Conservation (phyloP, 805 yeast species). For the Saccharomyces kudriavzevii region DNA sequence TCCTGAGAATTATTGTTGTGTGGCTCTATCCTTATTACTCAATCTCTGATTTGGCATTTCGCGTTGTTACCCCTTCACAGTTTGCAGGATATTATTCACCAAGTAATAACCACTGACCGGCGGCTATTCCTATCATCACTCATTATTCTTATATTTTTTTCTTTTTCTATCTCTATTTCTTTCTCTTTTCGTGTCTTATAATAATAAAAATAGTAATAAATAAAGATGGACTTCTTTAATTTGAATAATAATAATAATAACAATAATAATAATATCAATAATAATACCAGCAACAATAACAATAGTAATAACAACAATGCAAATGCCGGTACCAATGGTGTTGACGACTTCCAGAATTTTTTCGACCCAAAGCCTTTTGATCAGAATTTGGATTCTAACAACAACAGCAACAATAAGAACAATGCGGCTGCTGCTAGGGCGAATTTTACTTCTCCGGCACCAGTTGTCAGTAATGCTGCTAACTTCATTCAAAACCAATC, state of each 20-base stretch:
- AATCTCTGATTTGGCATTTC: not conserved
- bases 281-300: constrained; percentile 3
- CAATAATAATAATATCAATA: constrained; percentile 11
- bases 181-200: not conserved
- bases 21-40: not conserved
- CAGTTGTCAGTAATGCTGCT: not conserved
- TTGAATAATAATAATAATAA: constrained; percentile 16
- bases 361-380: constrained; percentile 35
- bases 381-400: constrained; percentile 20
- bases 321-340: not conserved
- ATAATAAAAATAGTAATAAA: not conserved
- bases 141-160: not conserved
- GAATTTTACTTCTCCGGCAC: not conserved
- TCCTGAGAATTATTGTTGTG: not conserved
- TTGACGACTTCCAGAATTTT: constrained; percentile 31
- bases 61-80: not conserved
- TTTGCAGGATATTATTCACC: not conserved
- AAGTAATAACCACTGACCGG: not conserved
- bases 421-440: constrained; percentile 2
- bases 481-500: not conserved
- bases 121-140: not conserved
- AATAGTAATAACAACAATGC: not conserved
- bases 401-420: constrained; percentile 2
- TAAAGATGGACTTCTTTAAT: constrained; percentile 8
- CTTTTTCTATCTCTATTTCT: not conserved